Evolutionary conservation across 1,284 basidiomycete genomes (phyloP).

Genomic region (Sparassis latifolia): DNA sequence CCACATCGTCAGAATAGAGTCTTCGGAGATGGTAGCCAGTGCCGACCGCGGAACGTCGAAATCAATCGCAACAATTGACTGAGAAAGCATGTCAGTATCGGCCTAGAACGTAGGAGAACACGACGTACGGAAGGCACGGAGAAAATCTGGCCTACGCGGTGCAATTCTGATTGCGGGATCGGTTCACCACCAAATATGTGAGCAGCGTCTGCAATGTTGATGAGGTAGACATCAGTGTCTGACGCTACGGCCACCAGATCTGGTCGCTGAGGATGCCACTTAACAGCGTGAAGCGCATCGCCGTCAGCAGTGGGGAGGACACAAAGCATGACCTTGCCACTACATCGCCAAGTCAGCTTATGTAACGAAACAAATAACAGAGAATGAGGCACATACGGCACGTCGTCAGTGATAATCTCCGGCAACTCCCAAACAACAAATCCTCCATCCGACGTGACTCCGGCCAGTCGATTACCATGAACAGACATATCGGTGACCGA

Average conservation of each 20-base stretch:
- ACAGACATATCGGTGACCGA: constrained; percentile 80
- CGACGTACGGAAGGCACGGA: constrained; percentile 57
- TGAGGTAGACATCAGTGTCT: constrained; percentile 61
- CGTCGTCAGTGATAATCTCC: constrained; percentile 73
- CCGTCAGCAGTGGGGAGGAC: constrained; percentile 51
- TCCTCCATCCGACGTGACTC: constrained; percentile 78
- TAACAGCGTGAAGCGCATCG: constrained; percentile 68
- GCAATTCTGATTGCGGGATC: constrained; percentile 57
- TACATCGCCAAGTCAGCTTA: constrained; percentile 22
- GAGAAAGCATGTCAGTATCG: constrained; percentile 5
- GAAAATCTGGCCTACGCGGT: constrained; percentile 59
- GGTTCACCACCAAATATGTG: constrained; percentile 55
- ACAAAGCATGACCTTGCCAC: constrained; percentile 65
- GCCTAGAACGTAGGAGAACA: no score
- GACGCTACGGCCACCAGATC: constrained; percentile 76
- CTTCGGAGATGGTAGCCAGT: constrained; percentile 71
- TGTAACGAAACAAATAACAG: neutral
- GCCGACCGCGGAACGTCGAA: constrained; percentile 70
- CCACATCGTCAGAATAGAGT: constrained; percentile 74
- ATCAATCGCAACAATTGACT: constrained; percentile 76
- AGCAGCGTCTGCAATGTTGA: constrained; percentile 59
- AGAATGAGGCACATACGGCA: constrained; percentile 48
- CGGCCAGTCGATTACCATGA: constrained; percentile 72
- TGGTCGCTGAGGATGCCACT: constrained; percentile 74
- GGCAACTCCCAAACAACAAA: constrained; percentile 83